Evolutionary conservation across 768 basidiomycete genomes (phyloP), one percentile per base, ranked within the genome.

Genomic region (Cyclocybe aegerita): DNA sequence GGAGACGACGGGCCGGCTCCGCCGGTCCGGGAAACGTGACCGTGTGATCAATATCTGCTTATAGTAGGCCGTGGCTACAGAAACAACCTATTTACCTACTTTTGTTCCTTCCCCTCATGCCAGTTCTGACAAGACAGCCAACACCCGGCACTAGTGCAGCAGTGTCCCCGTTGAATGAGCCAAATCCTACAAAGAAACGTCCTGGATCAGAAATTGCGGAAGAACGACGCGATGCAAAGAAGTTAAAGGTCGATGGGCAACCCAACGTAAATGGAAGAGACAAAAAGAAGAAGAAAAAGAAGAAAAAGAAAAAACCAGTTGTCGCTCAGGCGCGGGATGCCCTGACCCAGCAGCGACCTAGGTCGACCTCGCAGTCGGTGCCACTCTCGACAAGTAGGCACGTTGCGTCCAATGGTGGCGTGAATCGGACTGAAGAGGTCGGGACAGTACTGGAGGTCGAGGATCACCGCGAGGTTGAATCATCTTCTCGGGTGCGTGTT

Each of bases 251-350:
- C 46, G 65, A 65, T 43, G 53, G 58, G 34, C 23, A 23, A 23
- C 23, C 23, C 23, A 23, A 23, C 23, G 54, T 55, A 37, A 58
- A 58, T 23, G 56, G 45, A 35, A 67, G 60, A 36, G 56, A 60
- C 14, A 68, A 68, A 45, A 71, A 70, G 46, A 74, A 68, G 56
- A 72, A 68, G 62, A 71, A 65, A 53, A 67, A 64, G 52, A 68
- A 54, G 52, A 73, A 62, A 57, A 73, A 63, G 54, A 72, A 64
- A 55, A 67, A 59, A 55, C 65, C 71, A 16, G 60, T 74, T 23
- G 70, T 71, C 10, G 40, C 59, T 10, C 50, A 55, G 8, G 59
- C 55, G 32, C 8, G 51, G 4, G 55, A 16, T 35, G 47, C n/a
- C 35, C 38, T 60, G 43, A 34, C 35, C 33, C 49, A 46, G n/a